Evolutionary conservation across 2,329 filamentous ascomycete species (phyloP).

Genomic region (Coniella vitis): DNA sequence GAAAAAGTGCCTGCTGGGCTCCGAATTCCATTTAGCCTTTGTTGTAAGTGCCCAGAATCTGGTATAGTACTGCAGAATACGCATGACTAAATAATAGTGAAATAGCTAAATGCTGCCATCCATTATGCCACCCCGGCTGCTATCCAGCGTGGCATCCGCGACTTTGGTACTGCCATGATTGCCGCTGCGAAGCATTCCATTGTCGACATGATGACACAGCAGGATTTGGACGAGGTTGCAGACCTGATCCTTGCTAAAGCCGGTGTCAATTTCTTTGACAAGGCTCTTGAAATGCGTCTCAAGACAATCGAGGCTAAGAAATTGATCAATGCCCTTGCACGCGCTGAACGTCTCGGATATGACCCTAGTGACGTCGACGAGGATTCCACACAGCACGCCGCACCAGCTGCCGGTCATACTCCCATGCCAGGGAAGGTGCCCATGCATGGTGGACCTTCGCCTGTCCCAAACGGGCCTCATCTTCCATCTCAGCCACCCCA

Average conservation of each 20-base stretch:
- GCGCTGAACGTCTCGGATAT: slow-evolving; percentile 51
- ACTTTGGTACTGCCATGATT: slow-evolving; percentile 41
- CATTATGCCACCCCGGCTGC: slow-evolving; percentile 34
- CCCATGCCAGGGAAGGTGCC: not conserved
- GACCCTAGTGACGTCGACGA: slow-evolving; percentile 41
- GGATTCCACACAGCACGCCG: slow-evolving; percentile 3
- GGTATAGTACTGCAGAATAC: no score
- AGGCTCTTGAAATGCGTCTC: slow-evolving; percentile 43
- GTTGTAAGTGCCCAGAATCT: slow-evolving; percentile 44
- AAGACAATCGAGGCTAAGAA: slow-evolving; percentile 46
- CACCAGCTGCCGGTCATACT: not conserved
- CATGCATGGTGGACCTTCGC: slow-evolving; percentile 23
- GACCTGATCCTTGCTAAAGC: slow-evolving; percentile 38
- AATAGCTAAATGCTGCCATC: slow-evolving; percentile 42
- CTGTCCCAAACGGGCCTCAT: slow-evolving; percentile 7
- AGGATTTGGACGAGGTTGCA: slow-evolving; percentile 40
- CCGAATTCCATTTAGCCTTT: slow-evolving; percentile 46
- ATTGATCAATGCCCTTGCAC: slow-evolving; percentile 50
- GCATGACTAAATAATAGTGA: no score
- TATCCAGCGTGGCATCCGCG: slow-evolving; percentile 32
- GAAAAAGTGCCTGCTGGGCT: slow-evolving; percentile 42
- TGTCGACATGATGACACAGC: slow-evolving; percentile 30
- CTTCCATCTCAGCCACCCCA: not conserved
- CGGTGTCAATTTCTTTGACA: slow-evolving; percentile 45
- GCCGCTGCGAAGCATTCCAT: slow-evolving; percentile 34